Conservation (phyloP, 192 early-diverging fungal species). For the Entrophospora sp. region DNA sequence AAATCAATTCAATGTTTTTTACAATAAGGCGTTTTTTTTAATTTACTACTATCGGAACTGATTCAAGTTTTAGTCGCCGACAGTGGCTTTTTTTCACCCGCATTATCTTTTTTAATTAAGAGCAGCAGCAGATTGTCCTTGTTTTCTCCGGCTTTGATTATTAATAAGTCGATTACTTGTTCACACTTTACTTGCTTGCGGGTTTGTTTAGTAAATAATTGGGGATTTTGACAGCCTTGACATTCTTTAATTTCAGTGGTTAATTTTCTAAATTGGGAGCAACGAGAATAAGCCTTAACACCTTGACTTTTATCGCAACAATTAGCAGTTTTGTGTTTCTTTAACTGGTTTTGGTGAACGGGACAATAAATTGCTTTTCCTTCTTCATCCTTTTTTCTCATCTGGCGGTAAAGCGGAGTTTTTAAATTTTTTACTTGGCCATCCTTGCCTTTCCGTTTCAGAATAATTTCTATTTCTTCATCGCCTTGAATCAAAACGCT, state of each 20-base stretch:
- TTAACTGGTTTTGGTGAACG: not conserved
- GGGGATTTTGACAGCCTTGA: not conserved
- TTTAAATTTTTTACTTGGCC: constrained; percentile 6
- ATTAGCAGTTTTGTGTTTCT: not conserved
- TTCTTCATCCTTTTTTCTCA: constrained; percentile 6
- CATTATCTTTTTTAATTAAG: constrained; percentile 16
- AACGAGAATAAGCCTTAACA: too few species aligned
- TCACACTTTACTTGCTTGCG: constrained; percentile 11
- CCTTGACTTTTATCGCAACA: not conserved
- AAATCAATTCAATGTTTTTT: constrained; percentile 9
- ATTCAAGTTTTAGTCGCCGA: constrained; percentile 2
- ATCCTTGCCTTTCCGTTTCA: constrained; percentile 7
- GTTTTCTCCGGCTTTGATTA: constrained; percentile 6
- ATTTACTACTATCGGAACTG: constrained; percentile 10
- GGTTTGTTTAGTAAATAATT: not conserved
- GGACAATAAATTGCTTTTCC: constrained; percentile 7
- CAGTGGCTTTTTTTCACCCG: not conserved
- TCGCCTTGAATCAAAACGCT: not conserved
- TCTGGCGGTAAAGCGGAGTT: constrained; percentile 3
- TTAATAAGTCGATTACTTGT: constrained; percentile 2
- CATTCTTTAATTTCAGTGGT: not conserved
- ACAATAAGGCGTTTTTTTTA: constrained; percentile 8
- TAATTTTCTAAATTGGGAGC: not conserved
- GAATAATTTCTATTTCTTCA: constrained; percentile 8
- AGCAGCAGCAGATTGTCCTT: not conserved